Conservation (phyloP, 2,329 filamentous ascomycete genomes). For the Dactylellina drechsleri region DNA sequence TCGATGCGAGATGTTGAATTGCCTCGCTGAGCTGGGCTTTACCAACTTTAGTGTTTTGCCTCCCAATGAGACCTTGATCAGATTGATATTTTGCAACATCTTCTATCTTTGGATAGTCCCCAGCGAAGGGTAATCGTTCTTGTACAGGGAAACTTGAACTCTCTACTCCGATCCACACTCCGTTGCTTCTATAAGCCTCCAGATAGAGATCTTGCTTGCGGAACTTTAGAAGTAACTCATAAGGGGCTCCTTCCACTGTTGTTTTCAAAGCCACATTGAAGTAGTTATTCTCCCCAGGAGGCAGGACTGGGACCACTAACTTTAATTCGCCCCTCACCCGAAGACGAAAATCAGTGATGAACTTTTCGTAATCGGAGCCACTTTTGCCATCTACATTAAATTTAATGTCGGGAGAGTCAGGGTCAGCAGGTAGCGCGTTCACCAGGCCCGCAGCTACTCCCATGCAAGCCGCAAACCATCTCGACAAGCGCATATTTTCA, state of each 20-base stretch:
- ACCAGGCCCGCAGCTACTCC: constrained; percentile 5
- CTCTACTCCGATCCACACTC: not conserved
- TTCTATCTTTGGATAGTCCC: not conserved
- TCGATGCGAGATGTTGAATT: not conserved
- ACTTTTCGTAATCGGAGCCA: not conserved
- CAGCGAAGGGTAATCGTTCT: not conserved
- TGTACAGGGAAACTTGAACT: not conserved
- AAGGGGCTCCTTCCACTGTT: not conserved
- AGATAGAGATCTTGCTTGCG: constrained; percentile 3
- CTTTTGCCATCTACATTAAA: not conserved
- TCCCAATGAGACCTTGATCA: not conserved
- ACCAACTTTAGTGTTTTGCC: not conserved
- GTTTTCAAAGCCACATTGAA: not conserved
- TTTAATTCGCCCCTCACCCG: too few species aligned
- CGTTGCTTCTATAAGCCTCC: not conserved
- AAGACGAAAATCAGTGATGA: not conserved
- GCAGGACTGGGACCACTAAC: not conserved
- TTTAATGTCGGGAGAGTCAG: too few species aligned
- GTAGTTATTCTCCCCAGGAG: not conserved
- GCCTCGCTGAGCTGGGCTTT: not conserved
- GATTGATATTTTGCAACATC: not conserved
- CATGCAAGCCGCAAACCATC: not conserved
- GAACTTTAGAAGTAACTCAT: not conserved
- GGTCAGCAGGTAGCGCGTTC: not conserved
- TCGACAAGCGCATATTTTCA: constrained; percentile 6